These are phyloP conservation scores for Aspergillus saccharolyticus DNA, from an alignment of 495 filamentous ascomycete genomes.

Conservation along the genomic window DNA sequence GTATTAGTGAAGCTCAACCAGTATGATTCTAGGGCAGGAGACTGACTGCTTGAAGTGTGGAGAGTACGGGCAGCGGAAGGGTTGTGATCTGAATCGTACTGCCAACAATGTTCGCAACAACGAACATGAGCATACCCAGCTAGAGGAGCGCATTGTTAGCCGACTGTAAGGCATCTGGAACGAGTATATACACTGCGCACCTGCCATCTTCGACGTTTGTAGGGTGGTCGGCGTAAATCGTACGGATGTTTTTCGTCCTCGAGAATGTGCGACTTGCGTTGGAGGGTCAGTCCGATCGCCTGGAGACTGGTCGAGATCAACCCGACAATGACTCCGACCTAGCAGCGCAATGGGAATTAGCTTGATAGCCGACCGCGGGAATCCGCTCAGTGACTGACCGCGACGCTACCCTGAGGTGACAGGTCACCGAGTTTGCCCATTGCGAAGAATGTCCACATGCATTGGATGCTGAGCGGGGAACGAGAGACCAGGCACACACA, in stretches of 20 bases:
- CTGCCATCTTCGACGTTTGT: conserved; percentile 93
- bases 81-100: conserved; percentile 98
- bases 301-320: conserved; percentile 90
- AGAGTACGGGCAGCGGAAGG: conserved; percentile 88
- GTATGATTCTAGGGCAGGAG: background rate
- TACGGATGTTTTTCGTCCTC: conserved; percentile 89
- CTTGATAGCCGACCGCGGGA: background rate
- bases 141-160: conserved; percentile 15
- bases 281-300: conserved; percentile 91
- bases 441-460: conserved; percentile 27
- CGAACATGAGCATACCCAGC: conserved; percentile 94
- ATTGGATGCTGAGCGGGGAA: conserved; percentile 24
- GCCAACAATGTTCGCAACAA: conserved; percentile 87
- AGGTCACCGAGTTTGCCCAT: conserved; percentile 79
- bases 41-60: conserved; percentile 81
- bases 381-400: conserved; percentile 49
- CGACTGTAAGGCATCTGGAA: conserved; percentile 1
- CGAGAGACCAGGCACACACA: conserved; percentile 14
- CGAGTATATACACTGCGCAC: conserved; percentile 22
- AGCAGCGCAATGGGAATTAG: conserved; percentile 13
- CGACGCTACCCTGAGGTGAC: conserved; percentile 81
- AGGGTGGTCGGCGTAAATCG: conserved; percentile 76
- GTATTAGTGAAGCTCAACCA: conserved; percentile 11
- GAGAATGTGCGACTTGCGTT: conserved; percentile 96
- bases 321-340: conserved; percentile 92